phyloP scores from a whole-genome alignment of 129 eudicot genomes.

The Flaveria brownii region DNA sequence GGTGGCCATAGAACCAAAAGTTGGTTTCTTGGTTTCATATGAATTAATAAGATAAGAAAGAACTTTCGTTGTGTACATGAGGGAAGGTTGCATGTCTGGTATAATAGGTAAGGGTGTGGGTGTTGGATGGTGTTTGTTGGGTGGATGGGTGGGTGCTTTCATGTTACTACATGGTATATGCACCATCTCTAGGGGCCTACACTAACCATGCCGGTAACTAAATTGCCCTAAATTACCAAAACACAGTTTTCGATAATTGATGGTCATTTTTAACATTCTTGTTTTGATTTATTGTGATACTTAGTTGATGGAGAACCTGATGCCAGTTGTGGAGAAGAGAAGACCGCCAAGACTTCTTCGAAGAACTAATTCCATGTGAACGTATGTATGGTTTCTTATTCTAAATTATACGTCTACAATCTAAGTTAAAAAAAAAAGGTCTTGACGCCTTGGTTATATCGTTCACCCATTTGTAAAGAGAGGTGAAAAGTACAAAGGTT shows the following conservation, averaged over 20 bases:
- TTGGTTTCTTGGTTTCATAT: too few species aligned
- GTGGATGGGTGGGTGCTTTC: constrained; percentile 23
- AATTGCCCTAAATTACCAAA: neutral
- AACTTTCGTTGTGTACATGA: too few species aligned
- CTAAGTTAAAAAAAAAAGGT: constrained; percentile 20
- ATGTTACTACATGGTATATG: constrained; percentile 22
- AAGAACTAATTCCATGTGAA: constrained; percentile 53
- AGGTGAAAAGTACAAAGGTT: constrained; percentile 9
- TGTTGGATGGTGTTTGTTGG: constrained; percentile 22
- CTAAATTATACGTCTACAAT: constrained; percentile 17
- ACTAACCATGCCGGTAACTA: neutral
- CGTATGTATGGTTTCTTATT: constrained; percentile 20
- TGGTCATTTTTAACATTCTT: neutral
- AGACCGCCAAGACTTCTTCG: constrained; percentile 59
- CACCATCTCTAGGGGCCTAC: neutral
- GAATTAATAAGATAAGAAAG: too few species aligned
- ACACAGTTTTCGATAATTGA: neutral
- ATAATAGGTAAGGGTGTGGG: constrained; percentile 12
- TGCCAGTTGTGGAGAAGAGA: constrained; percentile 63
- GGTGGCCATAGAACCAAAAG: neutral
- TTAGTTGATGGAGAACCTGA: constrained; percentile 77
- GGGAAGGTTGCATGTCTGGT: too few species aligned
- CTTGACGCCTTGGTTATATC: constrained; percentile 13
- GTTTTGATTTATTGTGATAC: constrained; percentile 5
- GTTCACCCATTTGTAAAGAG: constrained; percentile 33